These are phyloP conservation scores for Kodamaea sp. DNA, from an alignment of 1,139 yeast species.

Conservation along the genomic window DNA sequence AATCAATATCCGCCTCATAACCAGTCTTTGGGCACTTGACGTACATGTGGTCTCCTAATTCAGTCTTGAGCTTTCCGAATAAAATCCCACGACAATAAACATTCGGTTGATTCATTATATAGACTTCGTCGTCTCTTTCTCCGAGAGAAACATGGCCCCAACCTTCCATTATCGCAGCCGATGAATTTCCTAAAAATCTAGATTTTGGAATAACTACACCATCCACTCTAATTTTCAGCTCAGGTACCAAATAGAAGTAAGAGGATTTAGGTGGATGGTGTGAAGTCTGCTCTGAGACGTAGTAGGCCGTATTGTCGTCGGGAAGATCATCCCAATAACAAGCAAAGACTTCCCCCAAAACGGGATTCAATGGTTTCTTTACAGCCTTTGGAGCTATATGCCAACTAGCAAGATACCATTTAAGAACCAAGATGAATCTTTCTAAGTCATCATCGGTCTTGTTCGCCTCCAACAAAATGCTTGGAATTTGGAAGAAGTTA, in stretches of 20 bases:
- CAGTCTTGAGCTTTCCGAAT: slow-evolving; percentile 86
- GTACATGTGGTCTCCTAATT: slow-evolving; percentile 86
- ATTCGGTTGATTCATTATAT: slow-evolving; percentile 88
- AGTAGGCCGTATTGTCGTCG: slow-evolving; percentile 66
- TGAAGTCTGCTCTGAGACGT: slow-evolving; percentile 90
- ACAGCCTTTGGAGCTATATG: slow-evolving; percentile 98
- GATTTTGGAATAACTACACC: slow-evolving; percentile 89
- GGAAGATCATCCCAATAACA: slow-evolving; percentile 91
- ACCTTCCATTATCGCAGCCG: slow-evolving; percentile 98
- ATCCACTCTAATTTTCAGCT: slow-evolving; percentile 77
- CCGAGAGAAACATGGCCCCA: slow-evolving; percentile 70
- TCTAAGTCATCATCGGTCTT: slow-evolving; percentile 54
- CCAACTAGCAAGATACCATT: slow-evolving; percentile 95
- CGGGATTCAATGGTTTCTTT: slow-evolving; percentile 93
- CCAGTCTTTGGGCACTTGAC: slow-evolving; percentile 64
- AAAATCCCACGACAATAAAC: slow-evolving; percentile 93
- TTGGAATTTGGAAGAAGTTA: slow-evolving; percentile 84
- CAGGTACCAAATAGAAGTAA: slow-evolving; percentile 85
- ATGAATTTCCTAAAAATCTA: slow-evolving; percentile 87
- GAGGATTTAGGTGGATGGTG: slow-evolving; percentile 99
- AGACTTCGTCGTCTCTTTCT: slow-evolving; percentile 55
- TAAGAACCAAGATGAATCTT: slow-evolving; percentile 71
- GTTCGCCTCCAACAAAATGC: slow-evolving; percentile 70
- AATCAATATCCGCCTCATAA: slow-evolving; percentile 79
- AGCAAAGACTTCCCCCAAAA: slow-evolving; percentile 84